Percentiles rank a stretch among this genome's conserved stretches.
Conservation (phyloP, 2,329 filamentous ascomycete genomes). For the Herpotrichia juniperi region DNA sequence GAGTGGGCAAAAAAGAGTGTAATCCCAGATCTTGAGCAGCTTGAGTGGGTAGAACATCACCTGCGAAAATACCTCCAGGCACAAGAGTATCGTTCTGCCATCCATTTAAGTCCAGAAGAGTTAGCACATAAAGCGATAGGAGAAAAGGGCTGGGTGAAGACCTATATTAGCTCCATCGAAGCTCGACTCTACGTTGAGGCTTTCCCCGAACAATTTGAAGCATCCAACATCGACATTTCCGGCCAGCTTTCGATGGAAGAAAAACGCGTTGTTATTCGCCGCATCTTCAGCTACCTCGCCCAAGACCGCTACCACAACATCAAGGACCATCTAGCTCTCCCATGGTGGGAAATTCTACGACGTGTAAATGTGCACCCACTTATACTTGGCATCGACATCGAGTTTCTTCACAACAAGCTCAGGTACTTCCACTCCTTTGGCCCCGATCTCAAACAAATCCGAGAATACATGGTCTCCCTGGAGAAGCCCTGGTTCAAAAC, state of each 20-base stretch:
- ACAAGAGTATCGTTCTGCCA: conserved; percentile 12
- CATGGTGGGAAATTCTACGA: conserved; percentile 16
- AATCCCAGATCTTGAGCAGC: conserved; percentile 9
- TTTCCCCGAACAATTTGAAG: conserved; percentile 12
- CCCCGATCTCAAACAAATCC: neutral
- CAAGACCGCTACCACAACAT: conserved; percentile 1
- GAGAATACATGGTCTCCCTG: neutral
- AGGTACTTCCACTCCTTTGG: conserved; percentile 13
- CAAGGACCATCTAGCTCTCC: neutral
- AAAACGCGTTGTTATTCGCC: conserved; percentile 26
- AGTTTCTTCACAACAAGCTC: conserved; percentile 28
- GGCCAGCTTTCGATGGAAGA: conserved; percentile 29
- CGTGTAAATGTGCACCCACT: conserved; percentile 28
- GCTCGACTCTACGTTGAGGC: conserved; percentile 1
- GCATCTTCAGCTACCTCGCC: conserved; percentile 18
- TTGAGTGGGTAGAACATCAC: conserved; percentile 26
- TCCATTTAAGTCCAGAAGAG: conserved; percentile 2
- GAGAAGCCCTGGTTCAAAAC: conserved; percentile 14
- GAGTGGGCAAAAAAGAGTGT: neutral
- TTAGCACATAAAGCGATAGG: conserved; percentile 11
- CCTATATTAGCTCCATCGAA: neutral
- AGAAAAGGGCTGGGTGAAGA: conserved; percentile 3
- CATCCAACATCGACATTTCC: conserved; percentile 25
- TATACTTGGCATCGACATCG: conserved; percentile 26
- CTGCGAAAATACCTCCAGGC: conserved; percentile 18